phyloP scores from a whole-genome alignment of 768 basidiomycete species.

The Phanerodontia chrysosporium region DNA sequence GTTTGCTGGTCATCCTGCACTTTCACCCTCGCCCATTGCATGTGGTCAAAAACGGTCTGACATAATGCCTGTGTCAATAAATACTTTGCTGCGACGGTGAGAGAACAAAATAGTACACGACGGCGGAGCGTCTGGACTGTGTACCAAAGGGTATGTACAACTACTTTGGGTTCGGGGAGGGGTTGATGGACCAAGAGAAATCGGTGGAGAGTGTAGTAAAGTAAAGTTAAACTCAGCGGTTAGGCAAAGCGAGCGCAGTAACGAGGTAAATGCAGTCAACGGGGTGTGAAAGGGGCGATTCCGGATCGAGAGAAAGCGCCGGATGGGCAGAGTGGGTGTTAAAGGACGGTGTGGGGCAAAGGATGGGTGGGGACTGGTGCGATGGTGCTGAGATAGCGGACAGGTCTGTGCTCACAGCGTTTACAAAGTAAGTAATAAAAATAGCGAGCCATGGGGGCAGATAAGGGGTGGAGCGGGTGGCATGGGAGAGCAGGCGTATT shows the following conservation, averaged over 20 bases:
- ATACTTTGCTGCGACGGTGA: constrained; percentile 2
- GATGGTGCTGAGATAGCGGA: background rate
- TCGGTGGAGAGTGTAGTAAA: background rate
- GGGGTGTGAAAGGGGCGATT: constrained; percentile 7
- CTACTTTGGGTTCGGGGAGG: constrained; percentile 2
- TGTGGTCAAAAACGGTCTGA: background rate
- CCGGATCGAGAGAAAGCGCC: constrained; percentile 9
- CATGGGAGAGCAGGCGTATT: background rate
- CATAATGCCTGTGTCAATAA: constrained; percentile 2
- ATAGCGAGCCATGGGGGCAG: background rate
- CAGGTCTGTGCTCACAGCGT: background rate
- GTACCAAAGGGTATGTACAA: constrained; percentile 13
- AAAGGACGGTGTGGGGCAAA: background rate
- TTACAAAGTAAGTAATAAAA: constrained; percentile 1
- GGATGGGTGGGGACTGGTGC: background rate
- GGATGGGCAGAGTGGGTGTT: constrained; percentile 12
- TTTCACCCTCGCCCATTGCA: too few species aligned
- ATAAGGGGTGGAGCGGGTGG: background rate
- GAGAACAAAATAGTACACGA: constrained; percentile 10
- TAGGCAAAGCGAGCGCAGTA: background rate
- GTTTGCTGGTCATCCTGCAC: too few species aligned
- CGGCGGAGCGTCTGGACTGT: background rate
- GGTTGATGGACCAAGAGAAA: background rate
- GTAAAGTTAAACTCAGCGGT: background rate
- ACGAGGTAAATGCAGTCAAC: background rate